Evolutionary conservation across 441 rosid species (phyloP).

Genomic region (Aquilaria agallochum): DNA sequence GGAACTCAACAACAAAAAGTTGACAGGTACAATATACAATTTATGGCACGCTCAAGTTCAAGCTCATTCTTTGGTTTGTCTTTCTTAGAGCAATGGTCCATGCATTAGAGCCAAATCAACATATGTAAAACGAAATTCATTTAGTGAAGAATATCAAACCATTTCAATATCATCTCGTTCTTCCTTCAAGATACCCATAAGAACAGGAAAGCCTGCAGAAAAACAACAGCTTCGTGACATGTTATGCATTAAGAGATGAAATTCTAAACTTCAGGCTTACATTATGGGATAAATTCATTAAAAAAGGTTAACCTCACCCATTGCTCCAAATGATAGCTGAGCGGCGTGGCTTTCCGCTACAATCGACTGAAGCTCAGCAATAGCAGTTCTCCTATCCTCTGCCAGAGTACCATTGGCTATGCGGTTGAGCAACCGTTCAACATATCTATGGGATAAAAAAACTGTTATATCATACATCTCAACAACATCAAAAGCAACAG

Average conservation of each 20-base stretch:
- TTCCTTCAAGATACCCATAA: constrained; percentile 77
- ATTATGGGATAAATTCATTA: background rate
- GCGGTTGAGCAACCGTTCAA: constrained; percentile 83
- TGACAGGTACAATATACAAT: background rate
- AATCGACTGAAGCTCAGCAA: constrained; percentile 82
- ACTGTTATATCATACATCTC: constrained; percentile 3
- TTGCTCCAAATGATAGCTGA: constrained; percentile 87
- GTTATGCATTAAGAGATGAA: background rate
- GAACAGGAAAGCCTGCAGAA: constrained; percentile 87
- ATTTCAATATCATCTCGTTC: constrained; percentile 91
- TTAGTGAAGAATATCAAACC: constrained; percentile 34
- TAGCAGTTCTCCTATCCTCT: constrained; percentile 86
- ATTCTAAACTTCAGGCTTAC: background rate
- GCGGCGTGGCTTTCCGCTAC: constrained; percentile 84
- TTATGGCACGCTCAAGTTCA: background rate
- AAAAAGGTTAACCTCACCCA: constrained; percentile 44
- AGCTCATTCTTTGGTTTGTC: too few species aligned
- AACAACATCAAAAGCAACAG: background rate
- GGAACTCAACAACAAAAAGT: background rate
- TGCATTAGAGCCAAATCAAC: too few species aligned
- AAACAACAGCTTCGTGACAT: constrained; percentile 5
- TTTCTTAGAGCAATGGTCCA: too few species aligned
- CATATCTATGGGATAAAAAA: constrained; percentile 41
- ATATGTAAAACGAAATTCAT: too few species aligned
- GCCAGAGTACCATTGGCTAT: constrained; percentile 82